Evolutionary conservation across 305 asterid species (phyloP).

Genomic region (Rubia tinctorum): DNA sequence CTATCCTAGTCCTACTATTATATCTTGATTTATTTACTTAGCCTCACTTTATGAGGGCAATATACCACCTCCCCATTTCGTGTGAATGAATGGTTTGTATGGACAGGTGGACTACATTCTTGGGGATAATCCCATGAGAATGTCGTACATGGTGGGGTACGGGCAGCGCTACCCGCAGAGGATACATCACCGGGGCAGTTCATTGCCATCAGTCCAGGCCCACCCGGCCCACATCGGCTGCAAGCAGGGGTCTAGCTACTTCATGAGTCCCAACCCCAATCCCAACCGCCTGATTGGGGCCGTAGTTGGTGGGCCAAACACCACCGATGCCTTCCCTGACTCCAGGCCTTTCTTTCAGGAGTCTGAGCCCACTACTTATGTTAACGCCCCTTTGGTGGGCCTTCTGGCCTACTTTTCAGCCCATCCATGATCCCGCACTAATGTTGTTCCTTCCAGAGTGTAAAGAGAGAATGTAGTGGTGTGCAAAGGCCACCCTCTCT

Average conservation of each 20-base stretch:
- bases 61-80: too few species aligned
- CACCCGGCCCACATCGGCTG: slow-evolving; percentile 71
- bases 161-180: slow-evolving; percentile 66
- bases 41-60: too few species aligned
- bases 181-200: slow-evolving; percentile 84
- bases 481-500: slow-evolving; percentile 81
- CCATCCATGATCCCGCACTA: slow-evolving; percentile 36
- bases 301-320: slow-evolving; percentile 81
- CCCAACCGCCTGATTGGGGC: slow-evolving; percentile 74
- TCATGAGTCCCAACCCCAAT: slow-evolving; percentile 60
- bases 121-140: slow-evolving; percentile 81
- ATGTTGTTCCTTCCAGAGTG: neutral
- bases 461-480: slow-evolving; percentile 43
- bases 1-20: too few species aligned
- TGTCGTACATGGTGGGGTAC: slow-evolving; percentile 94
- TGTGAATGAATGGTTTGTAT: neutral
- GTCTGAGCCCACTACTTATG: slow-evolving; percentile 86
- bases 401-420: slow-evolving; percentile 68
- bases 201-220: slow-evolving; percentile 53
- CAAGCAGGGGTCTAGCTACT: slow-evolving; percentile 64
- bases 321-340: slow-evolving; percentile 65
- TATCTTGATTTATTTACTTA: too few species aligned
- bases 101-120: slow-evolving; percentile 82
- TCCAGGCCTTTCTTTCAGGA: slow-evolving; percentile 75
- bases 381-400: slow-evolving; percentile 83